Evolutionary conservation across 371 early-diverging fungal species (phyloP).

Genomic region (Lichtheimia corymbifera): DNA sequence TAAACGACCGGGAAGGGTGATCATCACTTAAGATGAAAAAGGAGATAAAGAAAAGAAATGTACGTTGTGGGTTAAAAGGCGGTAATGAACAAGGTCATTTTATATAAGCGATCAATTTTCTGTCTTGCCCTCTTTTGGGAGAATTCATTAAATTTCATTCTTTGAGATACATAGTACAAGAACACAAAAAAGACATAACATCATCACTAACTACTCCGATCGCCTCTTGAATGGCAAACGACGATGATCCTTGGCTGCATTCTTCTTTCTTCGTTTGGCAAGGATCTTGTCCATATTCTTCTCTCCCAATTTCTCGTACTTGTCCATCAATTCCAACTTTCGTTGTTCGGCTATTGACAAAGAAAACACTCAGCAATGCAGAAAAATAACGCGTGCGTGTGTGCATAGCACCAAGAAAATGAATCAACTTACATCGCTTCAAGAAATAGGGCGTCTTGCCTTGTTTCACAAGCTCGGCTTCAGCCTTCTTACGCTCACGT

Average conservation of each 20-base stretch:
- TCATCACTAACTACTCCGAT: slow-evolving; percentile 17
- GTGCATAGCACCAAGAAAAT: not conserved
- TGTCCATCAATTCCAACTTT: slow-evolving; percentile 76
- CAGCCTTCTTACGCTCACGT: slow-evolving; percentile 78
- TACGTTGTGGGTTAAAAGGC: not conserved
- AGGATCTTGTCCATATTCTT: slow-evolving; percentile 78
- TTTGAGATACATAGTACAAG: too few relatives aligned
- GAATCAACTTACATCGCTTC: slow-evolving; percentile 68
- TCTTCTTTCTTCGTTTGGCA: slow-evolving; percentile 88
- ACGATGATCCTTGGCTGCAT: slow-evolving; percentile 76
- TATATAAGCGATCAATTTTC: not conserved
- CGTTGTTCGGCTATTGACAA: slow-evolving; percentile 68
- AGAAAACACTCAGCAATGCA: slow-evolving; percentile 7
- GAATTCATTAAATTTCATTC: too few relatives aligned
- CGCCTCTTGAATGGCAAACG: slow-evolving; percentile 50
- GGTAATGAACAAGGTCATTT: not conserved
- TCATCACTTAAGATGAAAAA: slow-evolving; percentile 7
- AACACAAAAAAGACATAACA: too few relatives aligned
- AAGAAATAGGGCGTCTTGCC: slow-evolving; percentile 92
- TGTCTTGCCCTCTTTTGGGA: too few relatives aligned
- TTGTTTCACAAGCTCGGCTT: slow-evolving; percentile 72
- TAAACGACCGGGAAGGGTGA: slow-evolving; percentile 16
- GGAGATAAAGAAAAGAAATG: slow-evolving; percentile 8
- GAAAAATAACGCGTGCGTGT: not conserved
- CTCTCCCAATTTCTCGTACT: slow-evolving; percentile 67